Conservation (phyloP, 2,329 filamentous ascomycete genomes). For the Pyrenophora graminea region DNA sequence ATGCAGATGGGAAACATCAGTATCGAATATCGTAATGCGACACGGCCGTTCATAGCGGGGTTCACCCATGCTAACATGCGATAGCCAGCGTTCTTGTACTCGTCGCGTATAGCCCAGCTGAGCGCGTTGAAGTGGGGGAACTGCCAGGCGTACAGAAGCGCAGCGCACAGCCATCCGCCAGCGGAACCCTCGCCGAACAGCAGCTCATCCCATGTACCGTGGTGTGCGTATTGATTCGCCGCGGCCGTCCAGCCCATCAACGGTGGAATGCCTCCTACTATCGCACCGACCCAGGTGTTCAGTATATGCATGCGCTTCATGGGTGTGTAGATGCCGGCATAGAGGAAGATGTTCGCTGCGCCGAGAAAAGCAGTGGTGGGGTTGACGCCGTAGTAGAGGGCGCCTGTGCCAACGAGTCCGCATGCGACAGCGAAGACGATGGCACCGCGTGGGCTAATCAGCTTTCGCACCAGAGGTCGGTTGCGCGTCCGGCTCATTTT, state of each 20-base stretch:
- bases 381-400: constrained; percentile 88
- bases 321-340: constrained; percentile 90
- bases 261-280: constrained; percentile 91
- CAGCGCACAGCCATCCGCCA: constrained; percentile 88
- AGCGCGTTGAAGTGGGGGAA: constrained; percentile 98
- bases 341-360: constrained; percentile 81
- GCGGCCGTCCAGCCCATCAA: constrained; percentile 98
- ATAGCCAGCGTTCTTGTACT: constrained; percentile 75
- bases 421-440: constrained; percentile 77
- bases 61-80: constrained; percentile 84
- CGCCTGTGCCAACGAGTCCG: constrained; percentile 69
- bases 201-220: constrained; percentile 71
- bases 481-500: constrained; percentile 94
- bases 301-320: constrained; percentile 83
- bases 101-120: constrained; percentile 83
- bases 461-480: constrained; percentile 79
- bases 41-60: constrained; percentile 79
- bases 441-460: constrained; percentile 73
- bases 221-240: constrained; percentile 76
- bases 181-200: constrained; percentile 69
- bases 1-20: constrained; percentile 85
- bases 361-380: constrained; percentile 88
- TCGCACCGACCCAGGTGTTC: constrained; percentile 93
- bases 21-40: constrained; percentile 84
- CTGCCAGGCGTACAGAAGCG: constrained; percentile 90